A percentile compares a stretch with the other conserved stretches of the same genome.
Conservation (phyloP, 768 basidiomycete genomes). For the Xerocomus brunneocitrinus region DNA sequence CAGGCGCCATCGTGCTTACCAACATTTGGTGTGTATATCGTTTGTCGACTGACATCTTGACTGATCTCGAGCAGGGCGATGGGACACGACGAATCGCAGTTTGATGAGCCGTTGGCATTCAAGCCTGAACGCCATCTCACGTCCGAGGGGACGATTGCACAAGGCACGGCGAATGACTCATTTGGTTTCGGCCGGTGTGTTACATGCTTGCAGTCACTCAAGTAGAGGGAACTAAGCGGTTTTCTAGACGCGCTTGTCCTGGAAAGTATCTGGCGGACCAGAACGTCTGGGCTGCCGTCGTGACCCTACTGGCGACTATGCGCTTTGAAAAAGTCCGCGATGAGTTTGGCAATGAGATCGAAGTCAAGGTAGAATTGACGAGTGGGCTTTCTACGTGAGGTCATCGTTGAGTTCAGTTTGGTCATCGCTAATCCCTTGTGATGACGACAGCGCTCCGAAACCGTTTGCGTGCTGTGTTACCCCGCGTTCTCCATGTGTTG, state of each 20-base stretch:
- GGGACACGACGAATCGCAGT: slow-evolving; percentile 46
- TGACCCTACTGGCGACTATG: slow-evolving; percentile 29
- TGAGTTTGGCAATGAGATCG: slow-evolving; percentile 29
- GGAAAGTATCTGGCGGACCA: slow-evolving; percentile 33
- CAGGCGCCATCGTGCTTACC: slow-evolving; percentile 21
- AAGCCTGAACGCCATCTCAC: slow-evolving; percentile 52
- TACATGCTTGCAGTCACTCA: neutral
- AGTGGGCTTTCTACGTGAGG: slow-evolving; percentile 18
- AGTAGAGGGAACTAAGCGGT: neutral
- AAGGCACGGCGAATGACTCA: neutral
- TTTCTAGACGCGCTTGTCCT: slow-evolving; percentile 28
- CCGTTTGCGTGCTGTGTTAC: slow-evolving; percentile 24
- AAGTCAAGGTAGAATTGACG: slow-evolving; percentile 22
- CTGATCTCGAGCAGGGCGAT: slow-evolving; percentile 34
- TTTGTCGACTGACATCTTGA: neutral
- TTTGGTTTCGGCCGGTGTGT: slow-evolving; percentile 29
- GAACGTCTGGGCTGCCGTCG: slow-evolving; percentile 31
- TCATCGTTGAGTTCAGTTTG: neutral
- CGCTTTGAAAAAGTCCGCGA: slow-evolving; percentile 25
- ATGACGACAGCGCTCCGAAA: slow-evolving; percentile 17
- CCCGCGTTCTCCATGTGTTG: slow-evolving; percentile 9
- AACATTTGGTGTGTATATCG: slow-evolving; percentile 22
- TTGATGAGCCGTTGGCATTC: slow-evolving; percentile 49
- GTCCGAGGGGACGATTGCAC: slow-evolving; percentile 9
- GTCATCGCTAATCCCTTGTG: neutral